Conservation (phyloP, 495 filamentous ascomycete species). For the Xylaria flabelliformis region DNA sequence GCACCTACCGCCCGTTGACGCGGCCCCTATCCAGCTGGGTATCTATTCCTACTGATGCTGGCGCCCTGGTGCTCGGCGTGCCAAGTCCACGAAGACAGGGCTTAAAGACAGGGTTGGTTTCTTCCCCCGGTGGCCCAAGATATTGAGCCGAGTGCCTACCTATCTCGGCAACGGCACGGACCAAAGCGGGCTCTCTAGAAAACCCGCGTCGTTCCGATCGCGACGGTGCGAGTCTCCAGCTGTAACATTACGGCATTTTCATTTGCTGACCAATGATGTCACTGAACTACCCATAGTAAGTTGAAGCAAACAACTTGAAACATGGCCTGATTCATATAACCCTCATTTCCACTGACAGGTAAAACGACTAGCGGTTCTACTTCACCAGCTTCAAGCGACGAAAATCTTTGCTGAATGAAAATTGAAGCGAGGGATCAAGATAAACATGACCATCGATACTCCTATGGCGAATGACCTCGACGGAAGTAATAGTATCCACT, state of each 20-base stretch:
- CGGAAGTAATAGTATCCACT: slow-evolving; percentile 20
- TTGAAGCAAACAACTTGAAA: slow-evolving; percentile 10
- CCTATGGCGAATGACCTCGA: slow-evolving; percentile 9
- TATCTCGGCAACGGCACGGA: slow-evolving; percentile 21
- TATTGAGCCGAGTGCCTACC: neutral
- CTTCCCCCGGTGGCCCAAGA: slow-evolving; percentile 5
- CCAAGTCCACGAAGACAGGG: slow-evolving; percentile 17
- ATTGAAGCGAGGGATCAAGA: neutral
- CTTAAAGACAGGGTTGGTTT: neutral
- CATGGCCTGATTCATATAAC: neutral
- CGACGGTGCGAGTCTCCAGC: neutral
- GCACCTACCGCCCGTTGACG: neutral
- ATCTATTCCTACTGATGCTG: slow-evolving; percentile 6
- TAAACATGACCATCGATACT: slow-evolving; percentile 14
- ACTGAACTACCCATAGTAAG: neutral
- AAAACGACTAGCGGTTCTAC: neutral
- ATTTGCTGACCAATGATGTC: slow-evolving; percentile 9
- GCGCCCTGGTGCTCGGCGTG: neutral
- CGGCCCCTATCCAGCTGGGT: neutral
- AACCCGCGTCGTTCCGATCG: slow-evolving; percentile 3
- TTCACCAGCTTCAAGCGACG: neutral
- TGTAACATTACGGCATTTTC: neutral
- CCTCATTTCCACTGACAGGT: neutral
- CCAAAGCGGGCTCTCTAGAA: slow-evolving; percentile 16
- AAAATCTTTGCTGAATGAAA: neutral